Evolutionary conservation across 2,329 filamentous ascomycete species (phyloP).

Genomic region (Ilyonectria destructans): DNA sequence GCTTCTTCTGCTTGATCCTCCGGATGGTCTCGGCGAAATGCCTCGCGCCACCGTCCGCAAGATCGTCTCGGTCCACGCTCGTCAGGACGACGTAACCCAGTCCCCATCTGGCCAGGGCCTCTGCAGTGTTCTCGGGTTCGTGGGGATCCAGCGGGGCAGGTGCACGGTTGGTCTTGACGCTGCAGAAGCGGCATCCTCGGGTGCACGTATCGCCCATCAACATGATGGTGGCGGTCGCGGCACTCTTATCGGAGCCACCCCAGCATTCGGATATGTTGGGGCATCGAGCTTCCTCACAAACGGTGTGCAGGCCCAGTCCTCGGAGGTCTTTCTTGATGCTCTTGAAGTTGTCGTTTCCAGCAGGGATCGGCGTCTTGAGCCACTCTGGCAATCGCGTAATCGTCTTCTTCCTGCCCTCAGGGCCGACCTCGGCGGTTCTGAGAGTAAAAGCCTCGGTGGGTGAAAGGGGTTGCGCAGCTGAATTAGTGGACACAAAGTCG

Average conservation of each 20-base stretch:
- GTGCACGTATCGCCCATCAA: constrained; percentile 99
- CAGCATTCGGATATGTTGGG: constrained; percentile 99
- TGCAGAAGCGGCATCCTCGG: constrained; percentile 95
- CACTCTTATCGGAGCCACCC: constrained; percentile 90
- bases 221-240: constrained; percentile 98
- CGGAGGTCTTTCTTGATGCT: constrained; percentile 95
- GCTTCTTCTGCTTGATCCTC: constrained; percentile 90
- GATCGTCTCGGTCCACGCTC: constrained; percentile 92
- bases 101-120: constrained; percentile 93
- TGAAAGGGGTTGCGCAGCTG: constrained; percentile 61
- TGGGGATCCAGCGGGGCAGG: constrained; percentile 90
- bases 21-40: constrained; percentile 96
- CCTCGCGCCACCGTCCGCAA: constrained; percentile 87
- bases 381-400: constrained; percentile 88
- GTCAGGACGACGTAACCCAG: constrained; percentile 97
- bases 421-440: constrained; percentile 76
- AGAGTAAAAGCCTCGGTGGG: constrained; percentile 72
- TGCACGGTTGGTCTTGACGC: constrained; percentile 88
- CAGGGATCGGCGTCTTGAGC: constrained; percentile 96
- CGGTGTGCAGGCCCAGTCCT: constrained; percentile 91
- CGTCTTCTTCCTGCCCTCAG: constrained; percentile 74
- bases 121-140: constrained; percentile 96
- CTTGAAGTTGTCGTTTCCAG: constrained; percentile 86
- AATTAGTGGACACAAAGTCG: constrained; percentile 68
- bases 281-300: constrained; percentile 97